These are phyloP conservation scores for Marasmius oreades DNA, from an alignment of 1,284 basidiomycete species.

Conservation along the genomic window DNA sequence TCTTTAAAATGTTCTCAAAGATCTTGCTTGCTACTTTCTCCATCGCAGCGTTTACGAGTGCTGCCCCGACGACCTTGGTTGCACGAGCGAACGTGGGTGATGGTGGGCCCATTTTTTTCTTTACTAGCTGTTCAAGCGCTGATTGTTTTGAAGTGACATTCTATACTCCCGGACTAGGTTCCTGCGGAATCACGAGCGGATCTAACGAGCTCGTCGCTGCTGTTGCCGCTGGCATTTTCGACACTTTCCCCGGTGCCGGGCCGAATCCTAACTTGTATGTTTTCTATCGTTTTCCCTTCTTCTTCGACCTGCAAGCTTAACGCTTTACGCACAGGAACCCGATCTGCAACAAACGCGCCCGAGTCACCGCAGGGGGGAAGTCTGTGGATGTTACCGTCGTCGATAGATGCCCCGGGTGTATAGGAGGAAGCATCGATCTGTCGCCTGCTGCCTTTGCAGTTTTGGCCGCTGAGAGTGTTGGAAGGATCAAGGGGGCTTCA, in stretches of 20 bases:
- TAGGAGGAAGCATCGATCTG: slow-evolving; percentile 20
- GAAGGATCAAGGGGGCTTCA: slow-evolving; percentile 13
- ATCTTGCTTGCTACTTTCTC: background rate
- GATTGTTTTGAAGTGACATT: slow-evolving; percentile 8
- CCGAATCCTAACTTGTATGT: slow-evolving; percentile 9
- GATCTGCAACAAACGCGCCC: slow-evolving; percentile 7
- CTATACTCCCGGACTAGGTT: slow-evolving; percentile 10
- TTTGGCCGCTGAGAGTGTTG: slow-evolving; percentile 12
- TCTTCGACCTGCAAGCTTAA: background rate
- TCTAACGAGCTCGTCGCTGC: slow-evolving; percentile 13
- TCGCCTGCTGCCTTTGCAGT: slow-evolving; percentile 21
- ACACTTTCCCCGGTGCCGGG: slow-evolving; percentile 10
- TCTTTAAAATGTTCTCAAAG: slow-evolving; percentile 1
- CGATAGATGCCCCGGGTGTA: slow-evolving; percentile 23
- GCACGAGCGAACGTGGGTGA: background rate
- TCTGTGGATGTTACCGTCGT: slow-evolving; percentile 17
- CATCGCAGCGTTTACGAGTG: background rate
- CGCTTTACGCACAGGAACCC: slow-evolving; percentile 6
- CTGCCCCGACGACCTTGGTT: slow-evolving; percentile 1
- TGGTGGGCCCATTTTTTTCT: background rate
- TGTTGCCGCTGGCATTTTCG: slow-evolving; percentile 1
- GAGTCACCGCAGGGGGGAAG: slow-evolving; percentile 10
- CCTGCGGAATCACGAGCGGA: slow-evolving; percentile 13
- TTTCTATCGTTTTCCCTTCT: background rate
- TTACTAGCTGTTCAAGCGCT: too few relatives aligned